These are phyloP conservation scores for Nemania sp. DNA, from an alignment of 2,329 filamentous ascomycete species.

Conservation along the genomic window DNA sequence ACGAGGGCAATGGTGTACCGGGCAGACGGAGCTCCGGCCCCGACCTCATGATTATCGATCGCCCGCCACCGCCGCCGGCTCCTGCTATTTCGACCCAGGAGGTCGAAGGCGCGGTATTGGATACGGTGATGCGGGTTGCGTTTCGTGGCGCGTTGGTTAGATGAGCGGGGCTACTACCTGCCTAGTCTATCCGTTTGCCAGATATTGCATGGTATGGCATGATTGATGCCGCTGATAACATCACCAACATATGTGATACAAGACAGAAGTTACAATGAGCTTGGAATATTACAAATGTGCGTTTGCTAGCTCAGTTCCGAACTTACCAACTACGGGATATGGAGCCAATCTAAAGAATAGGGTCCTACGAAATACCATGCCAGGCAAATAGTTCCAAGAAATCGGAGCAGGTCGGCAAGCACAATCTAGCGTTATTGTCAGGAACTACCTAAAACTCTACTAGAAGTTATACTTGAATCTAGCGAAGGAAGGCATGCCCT, in stretches of 20 bases:
- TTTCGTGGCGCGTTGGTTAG: slow-evolving; percentile 20
- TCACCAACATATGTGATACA: background rate
- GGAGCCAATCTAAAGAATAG: background rate
- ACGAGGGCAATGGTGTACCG: slow-evolving; percentile 39
- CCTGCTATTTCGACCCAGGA: slow-evolving; percentile 45
- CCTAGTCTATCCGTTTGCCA: background rate
- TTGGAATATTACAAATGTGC: background rate
- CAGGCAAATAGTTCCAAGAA: background rate
- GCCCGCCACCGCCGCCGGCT: slow-evolving; percentile 47
- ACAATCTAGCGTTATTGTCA: background rate
- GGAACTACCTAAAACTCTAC: background rate
- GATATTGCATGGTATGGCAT: background rate
- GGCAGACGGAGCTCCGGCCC: slow-evolving; percentile 40
- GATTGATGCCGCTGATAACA: background rate
- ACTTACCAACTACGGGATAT: background rate
- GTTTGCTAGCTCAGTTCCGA: background rate
- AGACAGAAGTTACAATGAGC: background rate
- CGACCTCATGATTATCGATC: slow-evolving; percentile 51
- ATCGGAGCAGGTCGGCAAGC: background rate
- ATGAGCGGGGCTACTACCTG: background rate
- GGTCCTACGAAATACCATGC: background rate
- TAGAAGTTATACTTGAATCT: background rate
- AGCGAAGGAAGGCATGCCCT: background rate
- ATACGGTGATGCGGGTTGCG: slow-evolving; percentile 46
- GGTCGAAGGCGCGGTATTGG: slow-evolving; percentile 44